These are phyloP conservation scores for Letharia lupina DNA, from an alignment of 495 filamentous ascomycete genomes.

Conservation along the genomic window DNA sequence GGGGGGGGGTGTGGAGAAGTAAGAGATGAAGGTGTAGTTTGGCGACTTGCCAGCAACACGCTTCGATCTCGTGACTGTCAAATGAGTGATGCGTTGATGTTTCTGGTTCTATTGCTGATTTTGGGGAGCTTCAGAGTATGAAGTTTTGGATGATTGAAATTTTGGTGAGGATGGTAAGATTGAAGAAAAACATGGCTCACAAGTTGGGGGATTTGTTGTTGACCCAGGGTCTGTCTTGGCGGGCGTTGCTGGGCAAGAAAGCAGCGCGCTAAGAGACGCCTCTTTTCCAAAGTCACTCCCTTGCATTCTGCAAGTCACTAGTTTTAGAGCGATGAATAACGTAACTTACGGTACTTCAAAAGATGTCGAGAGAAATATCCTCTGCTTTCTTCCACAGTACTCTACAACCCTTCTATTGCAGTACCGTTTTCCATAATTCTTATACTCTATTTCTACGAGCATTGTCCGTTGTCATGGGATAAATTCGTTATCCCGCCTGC, in stretches of 20 bases:
- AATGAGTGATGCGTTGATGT: background rate
- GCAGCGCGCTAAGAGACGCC: background rate
- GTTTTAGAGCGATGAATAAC: no score
- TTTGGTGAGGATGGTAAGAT: background rate
- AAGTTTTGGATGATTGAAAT: background rate
- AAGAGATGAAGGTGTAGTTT: constrained; percentile 13
- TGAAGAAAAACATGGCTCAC: background rate
- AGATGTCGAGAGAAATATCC: no score
- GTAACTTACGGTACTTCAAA: no score
- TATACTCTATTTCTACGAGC: background rate
- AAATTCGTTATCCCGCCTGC: background rate
- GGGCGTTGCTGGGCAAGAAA: constrained; percentile 1
- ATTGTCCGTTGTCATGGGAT: background rate
- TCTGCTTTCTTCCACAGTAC: background rate
- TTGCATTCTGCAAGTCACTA: background rate
- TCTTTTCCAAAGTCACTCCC: background rate
- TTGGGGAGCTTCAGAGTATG: background rate
- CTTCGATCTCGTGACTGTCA: constrained; percentile 7
- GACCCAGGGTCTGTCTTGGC: background rate
- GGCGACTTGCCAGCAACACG: constrained; percentile 13
- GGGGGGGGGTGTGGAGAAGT: constrained; percentile 16
- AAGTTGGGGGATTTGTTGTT: background rate
- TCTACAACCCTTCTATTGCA: background rate
- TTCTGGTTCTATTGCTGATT: background rate
- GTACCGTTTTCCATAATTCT: background rate